These are phyloP conservation scores for Daldinia concentrica DNA, from an alignment of 495 filamentous ascomycete species.

Conservation along the genomic window DNA sequence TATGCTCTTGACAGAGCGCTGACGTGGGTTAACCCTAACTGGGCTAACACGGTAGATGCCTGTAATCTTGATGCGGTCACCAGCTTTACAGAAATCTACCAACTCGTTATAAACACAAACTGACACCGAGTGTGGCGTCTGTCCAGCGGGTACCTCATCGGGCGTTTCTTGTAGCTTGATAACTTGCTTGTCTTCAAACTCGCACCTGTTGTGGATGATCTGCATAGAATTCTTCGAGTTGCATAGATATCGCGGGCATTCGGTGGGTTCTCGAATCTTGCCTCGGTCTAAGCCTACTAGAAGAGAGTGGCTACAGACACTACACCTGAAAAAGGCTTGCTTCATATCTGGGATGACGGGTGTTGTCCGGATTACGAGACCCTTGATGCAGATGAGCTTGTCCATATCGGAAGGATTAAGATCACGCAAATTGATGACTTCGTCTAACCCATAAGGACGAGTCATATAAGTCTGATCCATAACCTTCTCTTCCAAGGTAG, in stretches of 20 bases:
- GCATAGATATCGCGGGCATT: constrained; percentile 87
- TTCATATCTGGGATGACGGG: constrained; percentile 99
- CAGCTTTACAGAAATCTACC: constrained; percentile 96
- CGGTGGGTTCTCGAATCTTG: constrained; percentile 92
- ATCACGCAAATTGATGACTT: constrained; percentile 90
- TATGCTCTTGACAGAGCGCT: constrained; percentile 88
- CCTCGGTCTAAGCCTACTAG: constrained; percentile 93
- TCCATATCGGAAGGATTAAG: constrained; percentile 96
- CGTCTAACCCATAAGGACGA: constrained; percentile 87
- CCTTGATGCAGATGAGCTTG: constrained; percentile 95
- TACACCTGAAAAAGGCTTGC: constrained; percentile 90
- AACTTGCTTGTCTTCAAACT: constrained; percentile 96
- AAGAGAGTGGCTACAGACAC: constrained; percentile 88
- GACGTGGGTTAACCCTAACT: constrained; percentile 93
- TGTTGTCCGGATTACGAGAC: constrained; percentile 93
- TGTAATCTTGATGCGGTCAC: constrained; percentile 94
- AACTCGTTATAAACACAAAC: constrained; percentile 96
- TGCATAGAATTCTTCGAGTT: constrained; percentile 94
- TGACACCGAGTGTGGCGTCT: constrained; percentile 98
- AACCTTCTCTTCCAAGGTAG: constrained; percentile 65
- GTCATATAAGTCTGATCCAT: constrained; percentile 82
- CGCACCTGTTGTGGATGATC: constrained; percentile 94
- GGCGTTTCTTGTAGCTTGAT: constrained; percentile 99
- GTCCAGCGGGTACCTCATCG: constrained; percentile 90
- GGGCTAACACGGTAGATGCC: constrained; percentile 96